Base-by-base conservation (phyloP, 78 protist genomes). In the Blattamonas nauphoetae region DNA sequence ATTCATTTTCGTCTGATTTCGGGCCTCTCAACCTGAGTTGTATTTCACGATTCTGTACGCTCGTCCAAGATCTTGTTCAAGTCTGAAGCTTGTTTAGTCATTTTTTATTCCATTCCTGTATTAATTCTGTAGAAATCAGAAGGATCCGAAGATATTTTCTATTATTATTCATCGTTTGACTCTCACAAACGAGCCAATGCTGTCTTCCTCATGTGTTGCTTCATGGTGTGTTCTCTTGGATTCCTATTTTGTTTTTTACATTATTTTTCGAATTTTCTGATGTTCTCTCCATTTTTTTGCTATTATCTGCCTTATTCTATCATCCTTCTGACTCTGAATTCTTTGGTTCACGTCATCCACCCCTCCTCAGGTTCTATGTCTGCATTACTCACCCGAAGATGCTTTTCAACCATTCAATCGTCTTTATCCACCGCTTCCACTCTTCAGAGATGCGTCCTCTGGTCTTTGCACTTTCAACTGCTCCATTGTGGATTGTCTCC, bases 1-100 rank as follows among this genome's bases (percentile, higher is more conserved):
- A 89, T 55, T 92, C 94, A 0, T 95, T 92, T 87, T 87, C 3
- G 38, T 45, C 89, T 0, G 97, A 95, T 86, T 95, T 93, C 33
- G 97, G 97, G 0, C 97, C 97, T 33, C 88, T 95, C 41, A 88
- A 95, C 45, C 85, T 93, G 38, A 81, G 87, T 3, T 46, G 41
- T 45, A 1, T 79, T 2, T 44, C 44, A 36, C 87, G 85, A 1
- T 95, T 83, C 63, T 89, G 91, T 33, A 36, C 42, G 5, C 1
- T 85, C 41, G 32, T 91, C 71, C 71, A 55, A 55, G 21, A 55
- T 29, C 38, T 55, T 29, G 11, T 55, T 11, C 11, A 55, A 55
- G 11, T 55, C 21, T 55, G 21, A 55, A 11, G 11, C 21, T 55
- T 55, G 21, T 55, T 55, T 21, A 55, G 21, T 55, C 21, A 29